These are phyloP conservation scores for Micromonas pusilla DNA, from an alignment of 139 green algal genomes.

Conservation along the genomic window DNA sequence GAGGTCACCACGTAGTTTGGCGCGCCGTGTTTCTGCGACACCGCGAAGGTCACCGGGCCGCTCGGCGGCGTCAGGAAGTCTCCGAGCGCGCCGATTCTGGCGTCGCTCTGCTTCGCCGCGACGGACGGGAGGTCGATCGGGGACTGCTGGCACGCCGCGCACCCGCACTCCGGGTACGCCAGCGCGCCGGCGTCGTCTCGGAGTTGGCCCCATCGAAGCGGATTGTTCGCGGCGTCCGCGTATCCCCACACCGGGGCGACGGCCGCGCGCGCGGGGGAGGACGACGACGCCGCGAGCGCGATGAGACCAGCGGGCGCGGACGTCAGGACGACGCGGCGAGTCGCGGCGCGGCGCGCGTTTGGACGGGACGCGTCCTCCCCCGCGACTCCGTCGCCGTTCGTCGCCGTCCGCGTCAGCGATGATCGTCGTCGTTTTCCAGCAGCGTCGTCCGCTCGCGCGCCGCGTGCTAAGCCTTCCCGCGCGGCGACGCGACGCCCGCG, in stretches of 20 bases:
- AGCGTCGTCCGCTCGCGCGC: too few relatives aligned
- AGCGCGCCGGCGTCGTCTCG: neutral
- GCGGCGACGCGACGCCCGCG: too few relatives aligned
- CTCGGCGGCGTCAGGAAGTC: neutral
- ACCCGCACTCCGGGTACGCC: neutral
- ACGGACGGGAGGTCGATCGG: neutral
- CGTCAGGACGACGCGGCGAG: too few relatives aligned
- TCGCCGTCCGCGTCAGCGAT: too few relatives aligned
- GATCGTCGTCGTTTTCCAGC: too few relatives aligned
- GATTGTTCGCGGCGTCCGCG: neutral
- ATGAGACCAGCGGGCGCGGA: too few relatives aligned
- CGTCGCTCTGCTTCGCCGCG: neutral
- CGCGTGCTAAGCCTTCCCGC: too few relatives aligned
- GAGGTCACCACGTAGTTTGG: neutral
- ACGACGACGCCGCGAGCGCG: neutral
- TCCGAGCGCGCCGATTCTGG: neutral
- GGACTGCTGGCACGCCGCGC: neutral
- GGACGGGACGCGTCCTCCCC: too few relatives aligned
- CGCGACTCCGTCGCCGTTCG: too few relatives aligned
- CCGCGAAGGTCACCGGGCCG: neutral
- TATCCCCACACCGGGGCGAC: neutral
- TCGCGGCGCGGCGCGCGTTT: too few relatives aligned
- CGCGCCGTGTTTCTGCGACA: neutral
- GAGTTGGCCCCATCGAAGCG: neutral
- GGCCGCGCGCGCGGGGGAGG: too few relatives aligned